Conservation (phyloP, 1,284 basidiomycete genomes). For the Ganoderma leucocontextum region DNA sequence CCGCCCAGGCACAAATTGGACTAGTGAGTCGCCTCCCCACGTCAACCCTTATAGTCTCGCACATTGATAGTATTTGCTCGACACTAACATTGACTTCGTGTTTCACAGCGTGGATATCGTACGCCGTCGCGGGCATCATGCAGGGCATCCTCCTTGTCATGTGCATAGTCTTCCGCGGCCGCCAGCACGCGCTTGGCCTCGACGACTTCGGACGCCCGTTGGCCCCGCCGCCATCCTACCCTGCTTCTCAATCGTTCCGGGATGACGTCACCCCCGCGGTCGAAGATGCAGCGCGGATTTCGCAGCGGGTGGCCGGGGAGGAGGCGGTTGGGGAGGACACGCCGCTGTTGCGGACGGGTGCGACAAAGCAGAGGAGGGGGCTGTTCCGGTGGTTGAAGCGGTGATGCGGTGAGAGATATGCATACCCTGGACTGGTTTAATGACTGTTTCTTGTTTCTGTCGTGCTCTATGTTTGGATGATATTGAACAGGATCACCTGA, state of each 20-base stretch:
- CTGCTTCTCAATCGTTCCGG: conserved; percentile 21
- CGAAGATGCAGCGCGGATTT: conserved; percentile 30
- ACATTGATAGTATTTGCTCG: background rate
- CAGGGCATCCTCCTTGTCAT: conserved; percentile 85
- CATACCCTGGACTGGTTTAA: background rate
- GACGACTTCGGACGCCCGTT: conserved; percentile 92
- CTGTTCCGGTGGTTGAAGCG: conserved; percentile 25
- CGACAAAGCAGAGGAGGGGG: conserved; percentile 16
- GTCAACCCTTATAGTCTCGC: background rate
- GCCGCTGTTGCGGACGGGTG: conserved; percentile 33
- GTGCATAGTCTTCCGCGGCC: conserved; percentile 82
- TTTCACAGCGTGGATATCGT: conserved; percentile 79
- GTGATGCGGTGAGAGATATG: conserved; percentile 4
- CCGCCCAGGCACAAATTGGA: conserved; percentile 88
- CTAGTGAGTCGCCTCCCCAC: conserved; percentile 58
- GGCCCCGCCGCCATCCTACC: conserved; percentile 20
- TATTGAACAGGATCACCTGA: conserved; percentile 4
- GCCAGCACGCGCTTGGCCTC: conserved; percentile 80
- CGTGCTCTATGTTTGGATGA: background rate
- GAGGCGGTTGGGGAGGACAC: conserved; percentile 32
- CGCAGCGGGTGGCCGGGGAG: conserved; percentile 25
- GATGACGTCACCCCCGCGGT: conserved; percentile 29
- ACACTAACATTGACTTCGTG: background rate
- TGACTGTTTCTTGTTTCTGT: background rate
- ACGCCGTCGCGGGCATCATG: conserved; percentile 87